Base-by-base conservation (phyloP, 2,329 filamentous ascomycete species). In the Cytospora piceicola region DNA sequence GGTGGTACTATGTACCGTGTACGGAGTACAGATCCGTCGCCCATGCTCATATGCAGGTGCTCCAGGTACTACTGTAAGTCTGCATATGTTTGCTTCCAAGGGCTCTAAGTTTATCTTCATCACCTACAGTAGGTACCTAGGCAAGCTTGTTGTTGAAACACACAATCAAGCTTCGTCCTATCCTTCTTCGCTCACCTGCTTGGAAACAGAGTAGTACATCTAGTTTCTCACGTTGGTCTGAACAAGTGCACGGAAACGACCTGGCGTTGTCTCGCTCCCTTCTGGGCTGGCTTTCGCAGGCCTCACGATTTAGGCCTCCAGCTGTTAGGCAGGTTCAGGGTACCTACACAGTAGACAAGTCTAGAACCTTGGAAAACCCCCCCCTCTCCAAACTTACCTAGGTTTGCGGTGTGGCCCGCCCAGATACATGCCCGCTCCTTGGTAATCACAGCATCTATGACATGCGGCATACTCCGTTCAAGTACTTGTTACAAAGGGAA, bases 321-420 rank as follows among this genome's bases (percentile, higher is more conserved):
- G n/a, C n/a, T 29, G 27, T 29, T 29, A 29, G 27, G 27, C 27
- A 29, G 27, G 27, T 49, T 24, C n/a, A 46, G 42, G 42, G 42
- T 22, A 49, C 46, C 46, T 49, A 49, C n/a, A 5, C 20, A 22
- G 24, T 49, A 49, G 46, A 5, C 20, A 22, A 49, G 8, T 49
- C 46, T 49, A 49, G 46, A 49, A 49, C 46, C 46, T 49, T 24
- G 46, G n/a, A 49, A 49, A 22, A 11, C 46, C n/a, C 46, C n/a
- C 20, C 42, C 42, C 42, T 14, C 22, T 49, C n/a, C 9, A 49
- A 24, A 2, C 24, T n/a, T 49, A 49, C n/a, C n/a, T n/a, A n/a
- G n/a, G n/a, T n/a, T n/a, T 24, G 46, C 46, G 46, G 46, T 49
- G 46, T 49, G 46, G 46, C 24, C 42, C 42, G n/a, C n/a, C 17